phyloP scores from a whole-genome alignment of 306 rosid species.

The Phaseolus lunatus region DNA sequence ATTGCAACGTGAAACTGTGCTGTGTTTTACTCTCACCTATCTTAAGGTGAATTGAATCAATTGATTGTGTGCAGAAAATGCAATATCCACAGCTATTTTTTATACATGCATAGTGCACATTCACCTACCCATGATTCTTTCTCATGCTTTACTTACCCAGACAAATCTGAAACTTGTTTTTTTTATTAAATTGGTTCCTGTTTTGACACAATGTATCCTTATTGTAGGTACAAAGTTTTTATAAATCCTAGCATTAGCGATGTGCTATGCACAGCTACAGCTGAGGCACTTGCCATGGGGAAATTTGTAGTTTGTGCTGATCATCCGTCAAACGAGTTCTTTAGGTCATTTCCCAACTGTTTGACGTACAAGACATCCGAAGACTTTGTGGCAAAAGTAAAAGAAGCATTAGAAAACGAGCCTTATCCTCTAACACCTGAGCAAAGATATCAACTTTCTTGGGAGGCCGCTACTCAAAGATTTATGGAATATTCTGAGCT shows the following conservation, averaged over 20 bases:
- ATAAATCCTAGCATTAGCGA: constrained; percentile 96
- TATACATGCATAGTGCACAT: constrained; percentile 8
- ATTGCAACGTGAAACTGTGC: constrained; percentile 34
- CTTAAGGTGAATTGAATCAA: constrained; percentile 27
- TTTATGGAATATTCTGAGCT: constrained; percentile 90
- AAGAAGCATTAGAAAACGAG: constrained; percentile 84
- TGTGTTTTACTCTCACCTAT: constrained; percentile 15
- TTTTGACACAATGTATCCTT: constrained; percentile 41
- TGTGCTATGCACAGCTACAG: constrained; percentile 96
- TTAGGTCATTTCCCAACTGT: constrained; percentile 91
- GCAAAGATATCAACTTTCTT: constrained; percentile 83
- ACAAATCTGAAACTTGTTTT: constrained; percentile 11
- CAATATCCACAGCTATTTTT: constrained; percentile 23
- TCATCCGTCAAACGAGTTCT: constrained; percentile 94
- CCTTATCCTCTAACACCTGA: constrained; percentile 92
- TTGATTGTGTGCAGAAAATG: constrained; percentile 24
- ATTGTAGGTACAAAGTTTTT: constrained; percentile 92
- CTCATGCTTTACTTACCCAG: constrained; percentile 21
- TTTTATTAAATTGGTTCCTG: constrained; percentile 11
- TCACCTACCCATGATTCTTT: not conserved
- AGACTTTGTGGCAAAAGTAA: constrained; percentile 88
- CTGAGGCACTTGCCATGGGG: constrained; percentile 99
- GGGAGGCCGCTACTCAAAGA: constrained; percentile 99
- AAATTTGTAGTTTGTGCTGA: constrained; percentile 96
- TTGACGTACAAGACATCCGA: constrained; percentile 84